Base-by-base conservation (phyloP, 805 yeast species). In the Kluyveromyces siamensis region DNA sequence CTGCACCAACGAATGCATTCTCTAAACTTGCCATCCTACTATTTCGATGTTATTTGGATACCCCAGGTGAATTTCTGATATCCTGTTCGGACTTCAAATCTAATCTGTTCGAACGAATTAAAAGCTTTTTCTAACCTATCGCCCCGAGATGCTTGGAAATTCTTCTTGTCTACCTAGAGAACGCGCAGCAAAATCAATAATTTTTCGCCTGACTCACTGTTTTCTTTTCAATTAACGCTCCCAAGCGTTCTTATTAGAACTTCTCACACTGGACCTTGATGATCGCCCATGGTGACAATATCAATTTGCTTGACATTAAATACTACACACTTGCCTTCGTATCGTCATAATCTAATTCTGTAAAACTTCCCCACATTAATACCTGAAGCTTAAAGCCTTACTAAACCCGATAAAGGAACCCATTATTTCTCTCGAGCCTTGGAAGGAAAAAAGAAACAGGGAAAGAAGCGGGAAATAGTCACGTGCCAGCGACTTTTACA, bases 1-100 rank as follows among this genome's bases (percentile, higher is more conserved):
- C 72, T 0, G 95, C 87, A 0, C 95, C 96, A 45, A 86, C 80
- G 14, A 85, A 74, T 0, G 96, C 96, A 58, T 81, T 79, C 54
- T 87, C 95, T 59, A 87, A 43, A 17, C 66, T 61, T 7, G 78
- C 70, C 82, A 77, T 77, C n/a, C 5, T 10, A 37, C 10, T 37
- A 19, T 19, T 37, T 11, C 17, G 6, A 1, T 17, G 39, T 14
- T 30, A 35, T 41, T 40, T 8, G 35, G 14, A 30, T 4, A 5
- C 14, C 35, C 35, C 35, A 11, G 8, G 2, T 7, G 35, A 30
- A 30, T 30, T 8, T 27, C 13, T 18, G n/a, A 37, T 37, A 13
- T 25, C 39, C 43, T 40, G 42, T 27, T 38, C 41, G 42, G 37
- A 21, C 9, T 25, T 41, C 41, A 41, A 37, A 45, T 8, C 19